A percentile compares a stretch with the other conserved stretches of the same genome.
phyloP scores from a whole-genome alignment of 2,329 filamentous ascomycete species.

The Calonectria pseudoturangicola region DNA sequence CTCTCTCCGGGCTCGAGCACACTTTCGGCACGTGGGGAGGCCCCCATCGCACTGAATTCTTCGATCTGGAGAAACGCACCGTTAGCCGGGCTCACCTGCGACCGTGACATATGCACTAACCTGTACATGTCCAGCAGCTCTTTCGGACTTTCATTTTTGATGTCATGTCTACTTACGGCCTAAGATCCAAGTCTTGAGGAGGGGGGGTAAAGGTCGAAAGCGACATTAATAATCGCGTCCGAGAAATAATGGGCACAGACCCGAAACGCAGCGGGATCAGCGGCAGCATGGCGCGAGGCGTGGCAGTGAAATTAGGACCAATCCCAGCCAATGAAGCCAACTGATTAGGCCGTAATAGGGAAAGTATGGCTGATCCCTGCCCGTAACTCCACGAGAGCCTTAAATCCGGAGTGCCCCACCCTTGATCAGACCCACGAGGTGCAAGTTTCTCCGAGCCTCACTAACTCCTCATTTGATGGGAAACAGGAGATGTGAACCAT shows the following conservation, averaged over 20 bases:
- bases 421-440: background rate
- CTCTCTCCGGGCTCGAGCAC: constrained; percentile 8
- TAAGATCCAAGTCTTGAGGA: background rate
- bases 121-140: constrained; percentile 48
- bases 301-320: background rate
- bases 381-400: background rate
- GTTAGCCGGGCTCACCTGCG: constrained; percentile 17
- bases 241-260: background rate
- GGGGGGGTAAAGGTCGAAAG: background rate
- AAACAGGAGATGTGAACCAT: background rate
- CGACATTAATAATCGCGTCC: background rate
- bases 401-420: background rate
- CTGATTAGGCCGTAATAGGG: background rate
- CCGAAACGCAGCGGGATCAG: background rate
- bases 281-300: background rate
- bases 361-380: background rate
- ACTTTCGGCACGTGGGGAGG: constrained; percentile 41
- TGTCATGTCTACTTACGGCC: background rate
- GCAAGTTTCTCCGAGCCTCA: constrained; percentile 14
- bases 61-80: constrained; percentile 31
- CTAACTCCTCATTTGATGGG: background rate
- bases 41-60: constrained; percentile 46
- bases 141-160: constrained; percentile 38
- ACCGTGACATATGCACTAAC: constrained; percentile 26
- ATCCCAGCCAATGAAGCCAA: background rate